A percentile compares a stretch with the other conserved stretches of the same genome.
phyloP scores from a whole-genome alignment of 148 eudicot species.

The Simmondsia chinensis region DNA sequence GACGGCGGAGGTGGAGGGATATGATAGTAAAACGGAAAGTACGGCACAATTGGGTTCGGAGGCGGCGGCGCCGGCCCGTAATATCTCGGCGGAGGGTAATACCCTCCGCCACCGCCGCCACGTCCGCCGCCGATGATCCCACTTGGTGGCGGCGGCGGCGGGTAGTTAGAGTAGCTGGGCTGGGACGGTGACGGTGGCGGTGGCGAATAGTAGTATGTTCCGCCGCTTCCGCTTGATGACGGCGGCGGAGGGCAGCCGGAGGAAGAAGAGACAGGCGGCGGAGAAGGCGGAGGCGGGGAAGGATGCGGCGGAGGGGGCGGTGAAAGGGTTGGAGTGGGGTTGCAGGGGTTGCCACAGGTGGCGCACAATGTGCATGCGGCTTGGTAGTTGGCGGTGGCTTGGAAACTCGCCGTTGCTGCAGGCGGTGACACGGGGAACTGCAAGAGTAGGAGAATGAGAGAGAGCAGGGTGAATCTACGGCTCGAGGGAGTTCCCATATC shows the following conservation, averaged over 20 bases:
- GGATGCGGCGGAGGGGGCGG: conserved; percentile 26
- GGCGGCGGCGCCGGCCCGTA: conserved; percentile 23
- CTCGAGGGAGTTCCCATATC: conserved; percentile 1
- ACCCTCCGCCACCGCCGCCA: conserved; percentile 3
- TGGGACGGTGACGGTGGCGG: conserved; percentile 15
- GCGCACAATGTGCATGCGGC: conserved; percentile 37
- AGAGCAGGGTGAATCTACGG: not conserved
- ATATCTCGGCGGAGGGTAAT: conserved; percentile 9
- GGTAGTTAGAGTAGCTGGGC: conserved; percentile 12
- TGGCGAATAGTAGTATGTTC: conserved; percentile 1
- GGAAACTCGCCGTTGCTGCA: not conserved
- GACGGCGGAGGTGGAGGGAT: conserved; percentile 24
- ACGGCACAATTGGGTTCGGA: conserved; percentile 36
- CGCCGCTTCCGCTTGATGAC: not conserved
- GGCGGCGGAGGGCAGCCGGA: conserved; percentile 22
- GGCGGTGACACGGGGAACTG: not conserved
- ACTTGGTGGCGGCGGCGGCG: conserved; percentile 25
- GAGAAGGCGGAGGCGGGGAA: conserved; percentile 1
- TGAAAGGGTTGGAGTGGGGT: conserved; percentile 11
- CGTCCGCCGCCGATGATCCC: not conserved
- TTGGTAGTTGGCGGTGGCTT: conserved; percentile 12
- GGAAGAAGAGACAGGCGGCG: conserved; percentile 20
- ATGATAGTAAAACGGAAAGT: conserved; percentile 28
- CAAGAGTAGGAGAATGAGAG: conserved; percentile 1
- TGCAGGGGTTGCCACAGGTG: conserved; percentile 27